Evolutionary conservation across 2,329 filamentous ascomycete species (phyloP), one percentile per base, ranked within the genome.

Genomic region (Laburnicola sp.): DNA sequence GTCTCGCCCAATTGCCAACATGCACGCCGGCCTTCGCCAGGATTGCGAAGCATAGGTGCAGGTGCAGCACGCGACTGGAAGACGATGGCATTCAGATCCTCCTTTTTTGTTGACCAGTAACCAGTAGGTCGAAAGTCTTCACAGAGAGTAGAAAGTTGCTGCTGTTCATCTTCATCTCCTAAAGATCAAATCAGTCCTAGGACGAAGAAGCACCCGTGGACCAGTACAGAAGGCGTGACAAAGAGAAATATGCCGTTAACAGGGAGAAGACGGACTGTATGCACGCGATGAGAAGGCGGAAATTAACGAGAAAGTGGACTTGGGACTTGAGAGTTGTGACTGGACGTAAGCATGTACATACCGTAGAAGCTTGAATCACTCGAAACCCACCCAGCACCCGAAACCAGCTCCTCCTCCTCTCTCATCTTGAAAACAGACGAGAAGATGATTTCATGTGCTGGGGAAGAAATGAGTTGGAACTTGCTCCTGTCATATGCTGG

Each of bases 1-100:
- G 80, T 81, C 65, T 92, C 88, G 1, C 75, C 75, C 26, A 86
- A 76, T 67, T 87, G 86, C 76, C 86, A 85, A 25, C 82, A 85
- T 54, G 64, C 69, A 0, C 69, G 46, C 1, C 78, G 51, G 30
- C 81, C 82, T 50, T 82, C 78, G 58, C 84, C 85, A 1, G 80
- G 79, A 63, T 89, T 88, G 71, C 62, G 56, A 2, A 66, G 50
- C 23, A 62, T 51, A 5, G 48, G 38, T 21, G 39, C 48, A n/a
- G 54, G 42, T 51, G 28, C 52, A 45, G 42, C 56, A 25, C 57
- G 54, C 27, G 62, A 59, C 42, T 54, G 22, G 43, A 49, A 53
- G n/a, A 54, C 42, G 31, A 66, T 47, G 22, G 41, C 37, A 45
- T 73, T 72, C 9, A 68, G 51, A 21, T 66, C 56, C 21, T 60